Evolutionary conservation across 768 basidiomycete species (phyloP), one percentile per base, ranked within the genome.

Genomic region (Boletellus ananas): DNA sequence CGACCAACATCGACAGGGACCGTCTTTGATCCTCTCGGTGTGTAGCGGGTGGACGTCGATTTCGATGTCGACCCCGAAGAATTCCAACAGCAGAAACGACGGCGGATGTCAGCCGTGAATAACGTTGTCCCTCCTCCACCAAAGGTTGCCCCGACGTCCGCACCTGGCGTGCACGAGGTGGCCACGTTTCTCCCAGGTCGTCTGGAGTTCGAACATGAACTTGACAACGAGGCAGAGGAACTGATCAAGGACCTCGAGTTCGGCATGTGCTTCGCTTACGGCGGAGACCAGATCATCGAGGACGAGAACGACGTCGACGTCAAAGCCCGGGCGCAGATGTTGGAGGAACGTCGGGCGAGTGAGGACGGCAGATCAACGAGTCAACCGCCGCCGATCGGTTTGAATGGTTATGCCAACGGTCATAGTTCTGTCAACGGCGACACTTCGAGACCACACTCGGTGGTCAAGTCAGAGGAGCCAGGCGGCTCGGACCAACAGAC

Each of bases 161-260:
- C 87, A 1, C 95, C 95, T 3, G 91, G 83, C 4, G 83, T 90
- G 14, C 95, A 97, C 66, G 95, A 99, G 71, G 79, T 98, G 35
- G 83, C 87, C 14, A 87, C 87, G 0, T 98, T 87, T 71, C 85
- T 99, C 63, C 95, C 95, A 9, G 95, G 95, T 14, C 85, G 95
- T n/a, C 77, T 99, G 33, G 95, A 99, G 68, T 99, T 99, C 64
- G 95, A 99, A 64, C 94, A 94, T 59, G 95, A 99, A 68, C 72
- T 92, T 5, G 94, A 97, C 63, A 96, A 99, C 65, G 95, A 99
- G 45, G 95, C 95, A 0, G 95, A 99, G 65, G 87, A 94, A 60
- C 70, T 91, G 2, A 87, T 97, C 56, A 98, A 97, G 69, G 93
- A 97, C 64, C 75, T 99, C 55, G 94, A 98, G 64, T 97, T 97